A percentile compares a stretch with the other conserved stretches of the same genome.
phyloP scores from a whole-genome alignment of 331 rosid genomes.

The Quercus tomentella region DNA sequence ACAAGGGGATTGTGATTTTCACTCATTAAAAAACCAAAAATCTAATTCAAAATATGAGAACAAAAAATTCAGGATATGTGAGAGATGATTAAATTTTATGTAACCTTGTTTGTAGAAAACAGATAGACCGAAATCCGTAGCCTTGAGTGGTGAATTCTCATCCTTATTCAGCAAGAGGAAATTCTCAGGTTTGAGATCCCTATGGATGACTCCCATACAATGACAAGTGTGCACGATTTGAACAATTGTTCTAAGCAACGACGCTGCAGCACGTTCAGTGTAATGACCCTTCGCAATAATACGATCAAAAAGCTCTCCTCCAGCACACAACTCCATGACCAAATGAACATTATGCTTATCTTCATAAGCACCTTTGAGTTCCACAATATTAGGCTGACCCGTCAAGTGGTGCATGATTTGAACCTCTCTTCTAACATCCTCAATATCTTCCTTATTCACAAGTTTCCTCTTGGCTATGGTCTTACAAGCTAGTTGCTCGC shows the following conservation, averaged over 20 bases:
- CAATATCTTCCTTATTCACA: slow-evolving; percentile 74
- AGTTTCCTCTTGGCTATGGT: slow-evolving; percentile 93
- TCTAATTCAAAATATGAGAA: not conserved
- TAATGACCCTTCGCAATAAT: slow-evolving; percentile 95
- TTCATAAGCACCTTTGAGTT: slow-evolving; percentile 87
- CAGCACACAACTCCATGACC: slow-evolving; percentile 97
- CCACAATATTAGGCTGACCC: slow-evolving; percentile 82
- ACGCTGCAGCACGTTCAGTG: slow-evolving; percentile 89
- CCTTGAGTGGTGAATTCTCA: slow-evolving; percentile 87
- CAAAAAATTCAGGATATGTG: not conserved
- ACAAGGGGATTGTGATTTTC: not conserved
- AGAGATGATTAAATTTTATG: not conserved
- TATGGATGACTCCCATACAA: slow-evolving; percentile 94
- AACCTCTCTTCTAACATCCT: slow-evolving; percentile 91
- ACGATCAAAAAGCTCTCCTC: slow-evolving; percentile 90
- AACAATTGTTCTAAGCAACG: slow-evolving; percentile 75
- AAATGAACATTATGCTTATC: slow-evolving; percentile 88
- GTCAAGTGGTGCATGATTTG: slow-evolving; percentile 94
- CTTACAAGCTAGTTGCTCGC: slow-evolving; percentile 84
- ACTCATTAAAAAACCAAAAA: not conserved
- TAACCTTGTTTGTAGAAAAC: slow-evolving; percentile 94
- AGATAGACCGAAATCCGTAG: slow-evolving; percentile 93
- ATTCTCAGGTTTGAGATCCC: slow-evolving; percentile 98
- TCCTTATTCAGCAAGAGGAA: slow-evolving; percentile 74
- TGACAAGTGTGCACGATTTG: slow-evolving; percentile 92